Conservation (phyloP, 495 filamentous ascomycete genomes). For the Penicillium goetzii region DNA sequence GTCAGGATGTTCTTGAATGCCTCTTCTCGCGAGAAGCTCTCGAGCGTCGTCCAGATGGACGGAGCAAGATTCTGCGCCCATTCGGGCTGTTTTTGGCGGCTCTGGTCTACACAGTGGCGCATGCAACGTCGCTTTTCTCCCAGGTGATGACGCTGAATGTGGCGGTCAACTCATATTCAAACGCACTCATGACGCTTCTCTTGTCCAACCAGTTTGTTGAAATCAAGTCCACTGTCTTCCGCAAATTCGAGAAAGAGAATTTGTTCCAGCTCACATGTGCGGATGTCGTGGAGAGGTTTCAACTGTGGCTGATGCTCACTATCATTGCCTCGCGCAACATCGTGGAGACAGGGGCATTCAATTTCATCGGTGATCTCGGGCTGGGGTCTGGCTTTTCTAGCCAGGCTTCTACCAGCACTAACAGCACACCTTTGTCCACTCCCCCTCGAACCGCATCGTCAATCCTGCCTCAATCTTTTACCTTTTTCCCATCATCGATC, state of each 20-base stretch:
- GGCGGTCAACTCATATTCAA: conserved; percentile 98
- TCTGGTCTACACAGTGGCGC: conserved; percentile 82
- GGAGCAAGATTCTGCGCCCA: conserved; percentile 89
- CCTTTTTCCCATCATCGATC: conserved; percentile 69
- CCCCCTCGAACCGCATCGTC: conserved; percentile 56
- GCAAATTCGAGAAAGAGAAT: conserved; percentile 97
- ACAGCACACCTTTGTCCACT: conserved; percentile 52
- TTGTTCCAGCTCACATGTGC: conserved; percentile 95
- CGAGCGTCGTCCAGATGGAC: conserved; percentile 81
- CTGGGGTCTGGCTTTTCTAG: conserved; percentile 38
- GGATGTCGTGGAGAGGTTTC: conserved; percentile 95
- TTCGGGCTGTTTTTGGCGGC: conserved; percentile 90
- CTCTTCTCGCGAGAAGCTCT: conserved; percentile 91
- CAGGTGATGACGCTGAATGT: conserved; percentile 98
- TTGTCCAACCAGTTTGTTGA: conserved; percentile 97
- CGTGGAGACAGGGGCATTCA: conserved; percentile 77
- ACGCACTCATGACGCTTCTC: conserved; percentile 87
- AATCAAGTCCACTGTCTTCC: conserved; percentile 97
- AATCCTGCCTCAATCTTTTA: conserved; percentile 84
- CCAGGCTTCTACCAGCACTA: conserved; percentile 43
- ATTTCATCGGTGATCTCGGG: conserved; percentile 39
- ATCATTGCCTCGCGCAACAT: conserved; percentile 96
- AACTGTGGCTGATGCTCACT: conserved; percentile 93
- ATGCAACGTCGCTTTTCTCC: conserved; percentile 88
- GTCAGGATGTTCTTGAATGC: conserved; percentile 95